Percentiles rank a stretch among this genome's conserved stretches.
phyloP scores from a whole-genome alignment of 2,329 filamentous ascomycete species.

The Aspergillus sp. region DNA sequence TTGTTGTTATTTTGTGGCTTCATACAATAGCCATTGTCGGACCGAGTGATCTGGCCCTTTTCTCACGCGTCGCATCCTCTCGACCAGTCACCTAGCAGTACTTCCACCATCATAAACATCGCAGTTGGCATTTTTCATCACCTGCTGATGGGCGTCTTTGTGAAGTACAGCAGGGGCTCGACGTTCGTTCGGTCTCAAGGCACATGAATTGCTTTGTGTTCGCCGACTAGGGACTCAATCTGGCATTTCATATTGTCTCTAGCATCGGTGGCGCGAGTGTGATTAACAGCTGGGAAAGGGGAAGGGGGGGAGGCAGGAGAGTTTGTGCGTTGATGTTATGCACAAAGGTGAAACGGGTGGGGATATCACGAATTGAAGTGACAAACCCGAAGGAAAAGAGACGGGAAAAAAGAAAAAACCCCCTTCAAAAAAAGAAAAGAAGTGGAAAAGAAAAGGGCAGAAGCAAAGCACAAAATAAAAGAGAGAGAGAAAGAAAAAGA shows the following conservation, averaged over 20 bases:
- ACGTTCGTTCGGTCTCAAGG: not conserved
- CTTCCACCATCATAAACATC: not conserved
- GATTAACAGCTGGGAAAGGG: not conserved
- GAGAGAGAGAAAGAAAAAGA: constrained; percentile 3
- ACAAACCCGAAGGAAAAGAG: not conserved
- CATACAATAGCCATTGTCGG: not conserved
- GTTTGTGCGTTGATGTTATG: not conserved
- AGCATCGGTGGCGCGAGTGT: not conserved
- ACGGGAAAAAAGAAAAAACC: not conserved
- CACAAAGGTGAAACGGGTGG: not conserved
- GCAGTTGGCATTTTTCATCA: not conserved
- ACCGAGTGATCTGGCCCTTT: not conserved
- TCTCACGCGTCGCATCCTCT: not conserved
- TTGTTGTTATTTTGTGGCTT: not conserved
- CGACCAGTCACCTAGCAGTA: not conserved
- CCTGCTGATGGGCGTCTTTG: not conserved
- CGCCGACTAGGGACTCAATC: not conserved
- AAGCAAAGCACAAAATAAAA: constrained; percentile 10
- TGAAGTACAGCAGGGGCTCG: not conserved
- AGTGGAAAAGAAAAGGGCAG: constrained; percentile 14
- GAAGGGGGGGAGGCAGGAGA: not conserved
- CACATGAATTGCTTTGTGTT: not conserved
- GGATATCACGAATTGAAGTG: too few relatives aligned
- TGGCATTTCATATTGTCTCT: not conserved
- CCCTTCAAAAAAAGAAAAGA: not conserved